phyloP scores from a whole-genome alignment of 2,329 filamentous ascomycete species.

The Curvularia eragrostidis region DNA sequence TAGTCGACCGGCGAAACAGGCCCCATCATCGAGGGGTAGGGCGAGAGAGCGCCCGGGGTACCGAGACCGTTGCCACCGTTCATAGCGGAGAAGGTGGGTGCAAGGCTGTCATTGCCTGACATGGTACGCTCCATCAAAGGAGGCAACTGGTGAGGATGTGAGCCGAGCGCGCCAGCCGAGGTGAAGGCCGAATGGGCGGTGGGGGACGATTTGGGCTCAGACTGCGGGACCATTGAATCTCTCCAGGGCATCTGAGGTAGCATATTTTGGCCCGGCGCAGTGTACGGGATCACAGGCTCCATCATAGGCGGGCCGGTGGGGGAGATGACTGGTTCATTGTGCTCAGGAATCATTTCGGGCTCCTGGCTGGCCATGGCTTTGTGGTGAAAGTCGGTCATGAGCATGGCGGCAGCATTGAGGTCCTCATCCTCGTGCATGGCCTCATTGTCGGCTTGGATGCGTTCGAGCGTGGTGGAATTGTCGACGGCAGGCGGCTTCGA shows the following conservation, averaged over 20 bases:
- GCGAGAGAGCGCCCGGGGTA: constrained; percentile 76
- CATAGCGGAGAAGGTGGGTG: constrained; percentile 72
- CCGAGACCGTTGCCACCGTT: constrained; percentile 72
- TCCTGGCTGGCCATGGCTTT: constrained; percentile 83
- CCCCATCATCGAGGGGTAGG: constrained; percentile 71
- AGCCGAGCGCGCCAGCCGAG: constrained; percentile 63
- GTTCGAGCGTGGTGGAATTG: constrained; percentile 83
- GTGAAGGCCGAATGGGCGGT: constrained; percentile 67
- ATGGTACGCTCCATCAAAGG: constrained; percentile 71
- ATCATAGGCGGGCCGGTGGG: constrained; percentile 74
- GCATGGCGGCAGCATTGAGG: constrained; percentile 96
- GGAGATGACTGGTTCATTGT: constrained; percentile 72
- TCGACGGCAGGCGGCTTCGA: constrained; percentile 83
- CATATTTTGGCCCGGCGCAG: constrained; percentile 73
- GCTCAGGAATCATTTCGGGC: constrained; percentile 60
- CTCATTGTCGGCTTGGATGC: constrained; percentile 90
- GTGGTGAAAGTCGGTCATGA: constrained; percentile 97
- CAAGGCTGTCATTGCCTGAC: constrained; percentile 65
- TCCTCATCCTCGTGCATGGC: constrained; percentile 88
- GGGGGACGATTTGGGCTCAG: constrained; percentile 77
- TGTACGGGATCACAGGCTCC: constrained; percentile 77
- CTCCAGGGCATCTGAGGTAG: constrained; percentile 92
- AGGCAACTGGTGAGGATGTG: constrained; percentile 68
- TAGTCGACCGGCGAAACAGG: constrained; percentile 74
- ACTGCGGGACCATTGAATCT: constrained; percentile 80